Evolutionary conservation across 257 asterid species (phyloP), one percentile per base, ranked within the genome.

Genomic region (Osmanthus fragrans): DNA sequence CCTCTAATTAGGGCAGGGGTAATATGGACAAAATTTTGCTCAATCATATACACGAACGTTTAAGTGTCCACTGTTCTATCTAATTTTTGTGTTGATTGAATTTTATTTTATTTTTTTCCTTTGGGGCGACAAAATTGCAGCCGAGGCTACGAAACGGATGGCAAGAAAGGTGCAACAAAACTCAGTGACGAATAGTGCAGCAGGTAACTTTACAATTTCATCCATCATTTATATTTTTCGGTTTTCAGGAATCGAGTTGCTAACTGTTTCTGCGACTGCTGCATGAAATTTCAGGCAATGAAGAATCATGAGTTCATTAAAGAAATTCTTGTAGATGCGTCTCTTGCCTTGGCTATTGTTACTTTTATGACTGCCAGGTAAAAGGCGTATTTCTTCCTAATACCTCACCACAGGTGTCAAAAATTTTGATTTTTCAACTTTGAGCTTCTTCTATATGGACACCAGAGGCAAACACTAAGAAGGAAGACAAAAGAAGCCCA

Each of bases 121-220:
- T 34, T 40, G 72, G 81, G 37, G 51, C 34, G 65, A 80, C 80
- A 77, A 49, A 74, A 78, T 80, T 69, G 70, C 89, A 94, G 98
- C 94, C 13, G 88, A 77, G 77, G 65, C 89, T 12, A 84, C 64
- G 37, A 91, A 90, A 72, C 84, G 74, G 83, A 80, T 67, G 84
- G 77, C 85, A 16, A 77, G 72, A 39, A 86, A 81, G 82, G 77
- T 86, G 33, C 94, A 87, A 77, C 84, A 78, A 74, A 83, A 40
- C 82, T 29, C 88, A 60, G 45, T 7, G 42, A 64, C 76, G 32
- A 79, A 79, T 10, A 82, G 32, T 36, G 84, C 33, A 8, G 83
- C 85, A 77, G 91, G 98, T 90, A 87, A 86, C 80, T 81, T 77
- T 73, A 2, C 29, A 58, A 5, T 13, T 16, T 72, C 74, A n/a